A percentile compares a stretch with the other conserved stretches of the same genome.
phyloP scores from a whole-genome alignment of 164 flowering plant species.

The Piper longum region DNA sequence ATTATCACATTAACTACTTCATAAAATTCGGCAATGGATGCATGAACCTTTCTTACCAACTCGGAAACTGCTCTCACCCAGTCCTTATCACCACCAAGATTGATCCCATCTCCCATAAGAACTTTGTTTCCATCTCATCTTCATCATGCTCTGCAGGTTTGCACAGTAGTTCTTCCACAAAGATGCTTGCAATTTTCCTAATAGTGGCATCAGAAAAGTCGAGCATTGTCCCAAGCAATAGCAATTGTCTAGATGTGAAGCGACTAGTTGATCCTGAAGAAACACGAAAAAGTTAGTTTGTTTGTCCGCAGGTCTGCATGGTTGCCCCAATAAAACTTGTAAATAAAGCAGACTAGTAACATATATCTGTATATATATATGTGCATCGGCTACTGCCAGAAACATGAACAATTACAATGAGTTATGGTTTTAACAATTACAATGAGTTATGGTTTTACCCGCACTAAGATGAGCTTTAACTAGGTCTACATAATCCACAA shows the following conservation, averaged over 20 bases:
- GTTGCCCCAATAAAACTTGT: neutral
- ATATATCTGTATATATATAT: neutral
- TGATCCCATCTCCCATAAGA: conserved; percentile 84
- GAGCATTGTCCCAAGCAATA: conserved; percentile 72
- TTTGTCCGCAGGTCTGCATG: neutral
- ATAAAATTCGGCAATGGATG: conserved; percentile 76
- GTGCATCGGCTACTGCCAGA: too few species aligned
- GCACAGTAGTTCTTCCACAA: conserved; percentile 55
- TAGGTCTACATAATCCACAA: conserved; percentile 64
- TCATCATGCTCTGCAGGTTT: conserved; percentile 66
- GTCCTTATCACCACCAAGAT: conserved; percentile 82
- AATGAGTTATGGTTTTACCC: conserved; percentile 20
- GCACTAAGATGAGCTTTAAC: conserved; percentile 78
- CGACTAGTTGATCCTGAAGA: conserved; percentile 62
- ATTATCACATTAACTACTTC: conserved; percentile 47
- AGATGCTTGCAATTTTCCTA: conserved; percentile 56
- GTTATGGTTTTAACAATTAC: too few species aligned
- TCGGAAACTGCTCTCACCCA: conserved; percentile 79
- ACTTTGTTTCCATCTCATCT: conserved; percentile 65
- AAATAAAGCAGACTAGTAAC: neutral
- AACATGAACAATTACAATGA: too few species aligned
- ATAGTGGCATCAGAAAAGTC: conserved; percentile 81
- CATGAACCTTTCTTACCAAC: conserved; percentile 64
- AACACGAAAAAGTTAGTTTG: neutral
- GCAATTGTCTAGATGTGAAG: conserved; percentile 72